A percentile compares a stretch with the other conserved stretches of the same genome.
These are phyloP conservation scores for Aphanomyces stellatus DNA, from an alignment of 352 stramenopile genomes.

Conservation along the genomic window DNA sequence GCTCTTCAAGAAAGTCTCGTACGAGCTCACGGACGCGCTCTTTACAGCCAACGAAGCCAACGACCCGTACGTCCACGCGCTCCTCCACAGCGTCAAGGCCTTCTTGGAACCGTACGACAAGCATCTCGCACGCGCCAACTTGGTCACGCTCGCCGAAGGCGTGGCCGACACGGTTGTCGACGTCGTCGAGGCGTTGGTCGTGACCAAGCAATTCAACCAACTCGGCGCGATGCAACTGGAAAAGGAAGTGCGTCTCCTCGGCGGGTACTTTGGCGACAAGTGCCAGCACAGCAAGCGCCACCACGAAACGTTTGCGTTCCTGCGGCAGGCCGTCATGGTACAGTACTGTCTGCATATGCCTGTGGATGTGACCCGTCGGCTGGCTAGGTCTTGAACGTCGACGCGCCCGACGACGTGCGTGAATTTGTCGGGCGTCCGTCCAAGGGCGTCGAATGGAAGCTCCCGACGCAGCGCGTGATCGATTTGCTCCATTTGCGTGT, in stretches of 20 bases:
- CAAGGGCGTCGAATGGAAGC: slow-evolving; percentile 50
- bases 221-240: slow-evolving; percentile 80
- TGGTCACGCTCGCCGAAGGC: slow-evolving; percentile 38
- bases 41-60: slow-evolving; percentile 85
- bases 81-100: slow-evolving; percentile 50
- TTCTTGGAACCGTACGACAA: slow-evolving; percentile 42
- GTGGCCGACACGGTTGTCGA: slow-evolving; percentile 34
- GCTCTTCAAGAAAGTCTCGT: slow-evolving; percentile 42
- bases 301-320: slow-evolving; percentile 31
- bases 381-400: slow-evolving; percentile 42
- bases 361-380: no score
- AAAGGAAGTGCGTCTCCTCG: slow-evolving; percentile 74
- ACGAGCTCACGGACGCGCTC: slow-evolving; percentile 77
- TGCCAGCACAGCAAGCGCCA: slow-evolving; percentile 40
- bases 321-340: slow-evolving; percentile 64
- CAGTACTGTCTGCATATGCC: no score
- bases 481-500: slow-evolving; percentile 66
- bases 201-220: slow-evolving; percentile 61
- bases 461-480: slow-evolving; percentile 59
- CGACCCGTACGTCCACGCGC: slow-evolving; percentile 72
- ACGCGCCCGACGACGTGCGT: slow-evolving; percentile 57
- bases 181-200: slow-evolving; percentile 60
- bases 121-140: slow-evolving; percentile 54
- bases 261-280: slow-evolving; percentile 43
- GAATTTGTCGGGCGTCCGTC: slow-evolving; percentile 61